A percentile compares a stretch with the other conserved stretches of the same genome.
phyloP scores from a whole-genome alignment of 352 stramenopile species.

The Phytophthora ramorum region DNA sequence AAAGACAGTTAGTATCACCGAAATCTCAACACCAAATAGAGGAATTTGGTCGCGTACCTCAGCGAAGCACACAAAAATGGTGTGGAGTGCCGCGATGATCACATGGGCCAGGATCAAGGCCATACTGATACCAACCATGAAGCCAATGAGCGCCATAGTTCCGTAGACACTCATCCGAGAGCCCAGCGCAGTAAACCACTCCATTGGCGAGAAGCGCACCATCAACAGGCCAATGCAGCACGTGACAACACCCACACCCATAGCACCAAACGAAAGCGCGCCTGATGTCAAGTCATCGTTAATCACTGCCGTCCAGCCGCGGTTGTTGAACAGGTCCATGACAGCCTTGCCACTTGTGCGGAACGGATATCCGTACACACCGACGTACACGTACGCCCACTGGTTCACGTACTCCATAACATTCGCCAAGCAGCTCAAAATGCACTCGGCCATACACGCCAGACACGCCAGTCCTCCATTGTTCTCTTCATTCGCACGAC shows the following conservation, averaged over 20 bases:
- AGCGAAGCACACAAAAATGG: constrained; percentile 89
- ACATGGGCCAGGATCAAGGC: constrained; percentile 85
- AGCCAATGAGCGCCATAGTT: constrained; percentile 71
- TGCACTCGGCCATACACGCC: constrained; percentile 87
- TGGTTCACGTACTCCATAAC: constrained; percentile 93
- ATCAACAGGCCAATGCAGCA: constrained; percentile 71
- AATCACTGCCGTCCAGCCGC: constrained; percentile 90
- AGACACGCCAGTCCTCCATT: constrained; percentile 82
- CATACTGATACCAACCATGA: constrained; percentile 86
- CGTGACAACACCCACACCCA: constrained; percentile 81
- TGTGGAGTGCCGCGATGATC: constrained; percentile 86
- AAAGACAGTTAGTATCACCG: constrained; percentile 15
- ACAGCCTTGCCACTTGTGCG: constrained; percentile 86
- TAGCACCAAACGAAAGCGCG: constrained; percentile 79
- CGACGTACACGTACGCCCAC: constrained; percentile 92
- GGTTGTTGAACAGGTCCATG: constrained; percentile 87
- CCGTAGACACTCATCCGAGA: constrained; percentile 56
- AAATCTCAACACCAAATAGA: constrained; percentile 1
- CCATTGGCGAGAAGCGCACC: constrained; percentile 64
- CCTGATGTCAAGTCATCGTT: constrained; percentile 90
- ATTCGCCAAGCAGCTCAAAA: constrained; percentile 83
- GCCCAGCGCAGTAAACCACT: constrained; percentile 68
- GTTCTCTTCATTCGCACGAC: constrained; percentile 78
- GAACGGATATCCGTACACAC: constrained; percentile 91
- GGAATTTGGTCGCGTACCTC: constrained; percentile 49